Evolutionary conservation across 352 stramenopile genomes (phyloP), one percentile per base, ranked within the genome.

Genomic region (Phytophthora quininea): DNA sequence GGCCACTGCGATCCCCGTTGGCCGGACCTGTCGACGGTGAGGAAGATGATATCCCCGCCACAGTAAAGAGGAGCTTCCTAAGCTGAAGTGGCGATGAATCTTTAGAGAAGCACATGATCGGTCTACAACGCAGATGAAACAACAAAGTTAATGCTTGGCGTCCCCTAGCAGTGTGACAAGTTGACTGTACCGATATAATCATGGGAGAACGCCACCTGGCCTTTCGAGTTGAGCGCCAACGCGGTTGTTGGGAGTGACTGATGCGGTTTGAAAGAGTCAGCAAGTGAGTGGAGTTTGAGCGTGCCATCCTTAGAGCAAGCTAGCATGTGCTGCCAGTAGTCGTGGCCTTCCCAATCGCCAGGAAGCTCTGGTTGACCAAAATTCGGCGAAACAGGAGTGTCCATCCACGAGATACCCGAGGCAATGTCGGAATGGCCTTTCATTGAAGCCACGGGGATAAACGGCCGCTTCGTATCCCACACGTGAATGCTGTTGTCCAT

Each of bases 401-500:
- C 88, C 64, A 96, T 79, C 89, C 89, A 96, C 24, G 82, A 77
- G 51, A 96, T 93, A 12, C 88, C 89, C 0, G 87, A 94, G 8
- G 84, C 87, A 66, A 93, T 90, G 51, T 96, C 86, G 0, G 66
- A 83, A 46, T 96, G 89, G 27, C 86, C 87, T 67, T 95, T 94
- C 81, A 96, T 90, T 1, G 85, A 95, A 15, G 89, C 89, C 2
- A 95, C 66, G 0, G 89, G 89, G 50, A 96, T 93, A 54, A 88
- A 96, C 24, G 89, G 89, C 11, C 84, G 83, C 70, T 93, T 88
- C 0, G 85, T 80, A 47, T 96, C 89, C 89, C 89, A 96, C 32
- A 96, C 74, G 60, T 95, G 86, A 67, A 96, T 94, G 46, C 86
- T 92, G 65, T 94, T 93, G 64, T 96, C 88, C 62, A 88, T 94